Percentiles rank a stretch among this genome's conserved stretches.
Evolutionary conservation across 257 asterid species (phyloP).

Genomic region (Leptodermis oblonga): DNA sequence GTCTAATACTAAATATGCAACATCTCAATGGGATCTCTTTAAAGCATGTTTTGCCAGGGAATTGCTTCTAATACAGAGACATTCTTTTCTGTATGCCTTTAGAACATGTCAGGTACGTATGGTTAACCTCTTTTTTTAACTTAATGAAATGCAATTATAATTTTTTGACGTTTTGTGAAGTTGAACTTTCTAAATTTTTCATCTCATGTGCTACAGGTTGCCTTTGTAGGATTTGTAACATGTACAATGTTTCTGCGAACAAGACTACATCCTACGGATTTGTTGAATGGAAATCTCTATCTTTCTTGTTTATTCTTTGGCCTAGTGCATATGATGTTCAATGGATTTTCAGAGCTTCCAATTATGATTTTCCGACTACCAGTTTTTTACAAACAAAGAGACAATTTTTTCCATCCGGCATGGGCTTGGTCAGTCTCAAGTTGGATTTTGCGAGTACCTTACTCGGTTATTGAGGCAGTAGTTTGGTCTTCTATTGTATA

Average conservation of each 20-base stretch:
- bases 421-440: conserved; percentile 87
- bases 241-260: conserved; percentile 79
- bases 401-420: conserved; percentile 83
- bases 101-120: conserved; percentile 75
- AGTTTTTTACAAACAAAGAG: conserved; percentile 87
- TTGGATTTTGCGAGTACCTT: conserved; percentile 73
- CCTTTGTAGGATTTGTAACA: conserved; percentile 70
- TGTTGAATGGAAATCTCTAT: conserved; percentile 58
- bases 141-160: not conserved
- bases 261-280: conserved; percentile 61
- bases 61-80: conserved; percentile 67
- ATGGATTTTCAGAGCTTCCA: conserved; percentile 85
- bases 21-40: conserved; percentile 62
- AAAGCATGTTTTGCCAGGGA: conserved; percentile 77
- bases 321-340: conserved; percentile 88
- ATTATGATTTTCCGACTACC: conserved; percentile 83
- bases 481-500: conserved; percentile 81
- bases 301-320: conserved; percentile 70
- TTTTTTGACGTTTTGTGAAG: not conserved
- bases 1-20: conserved; percentile 57
- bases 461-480: conserved; percentile 68
- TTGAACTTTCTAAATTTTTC: not conserved
- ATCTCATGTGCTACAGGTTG: conserved; percentile 54
- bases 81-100: conserved; percentile 63
- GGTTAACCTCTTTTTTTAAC: conserved; percentile 11